These are phyloP conservation scores for Scutellaria galericulata DNA, from an alignment of 257 asterid genomes.

Conservation along the genomic window DNA sequence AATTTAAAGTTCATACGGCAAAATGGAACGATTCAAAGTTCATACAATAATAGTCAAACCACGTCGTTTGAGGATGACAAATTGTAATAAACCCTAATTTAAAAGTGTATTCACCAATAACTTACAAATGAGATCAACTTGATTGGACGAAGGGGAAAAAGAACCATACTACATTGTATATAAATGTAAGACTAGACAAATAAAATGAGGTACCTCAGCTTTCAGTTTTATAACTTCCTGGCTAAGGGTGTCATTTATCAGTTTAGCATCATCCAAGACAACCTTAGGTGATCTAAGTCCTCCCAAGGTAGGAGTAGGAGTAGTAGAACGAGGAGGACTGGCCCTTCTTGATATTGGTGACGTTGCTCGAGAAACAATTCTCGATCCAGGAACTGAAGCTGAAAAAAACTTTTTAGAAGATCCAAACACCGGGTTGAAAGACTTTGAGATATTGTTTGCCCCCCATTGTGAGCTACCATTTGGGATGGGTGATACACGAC, in stretches of 20 bases:
- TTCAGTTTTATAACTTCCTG: slow-evolving; percentile 83
- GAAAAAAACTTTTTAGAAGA: slow-evolving; percentile 92
- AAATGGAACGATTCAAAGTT: too few species aligned
- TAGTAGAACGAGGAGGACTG: slow-evolving; percentile 99
- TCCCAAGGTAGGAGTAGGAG: slow-evolving; percentile 96
- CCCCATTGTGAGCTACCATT: slow-evolving; percentile 92
- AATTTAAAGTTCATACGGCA: too few species aligned
- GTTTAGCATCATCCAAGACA: slow-evolving; percentile 65
- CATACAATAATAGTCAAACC: too few species aligned
- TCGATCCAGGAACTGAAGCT: slow-evolving; percentile 98
- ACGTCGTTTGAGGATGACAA: too few species aligned
- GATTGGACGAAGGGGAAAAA: slow-evolving; percentile 9
- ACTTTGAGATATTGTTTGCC: slow-evolving; percentile 71
- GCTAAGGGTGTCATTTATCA: slow-evolving; percentile 66
- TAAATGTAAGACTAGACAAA: slow-evolving; percentile 18
- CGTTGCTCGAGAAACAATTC: slow-evolving; percentile 98
- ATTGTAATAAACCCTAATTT: not conserved
- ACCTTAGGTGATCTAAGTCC: slow-evolving; percentile 89
- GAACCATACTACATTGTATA: slow-evolving; percentile 20
- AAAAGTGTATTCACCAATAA: slow-evolving; percentile 27
- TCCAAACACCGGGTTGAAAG: slow-evolving; percentile 88
- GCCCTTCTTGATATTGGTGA: slow-evolving; percentile 91
- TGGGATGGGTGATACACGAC: slow-evolving; percentile 96
- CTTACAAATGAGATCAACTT: slow-evolving; percentile 18
- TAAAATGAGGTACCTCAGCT: slow-evolving; percentile 65